Evolutionary conservation across 441 rosid species (phyloP), one percentile per base, ranked within the genome.

Genomic region (Melastoma candidum): DNA sequence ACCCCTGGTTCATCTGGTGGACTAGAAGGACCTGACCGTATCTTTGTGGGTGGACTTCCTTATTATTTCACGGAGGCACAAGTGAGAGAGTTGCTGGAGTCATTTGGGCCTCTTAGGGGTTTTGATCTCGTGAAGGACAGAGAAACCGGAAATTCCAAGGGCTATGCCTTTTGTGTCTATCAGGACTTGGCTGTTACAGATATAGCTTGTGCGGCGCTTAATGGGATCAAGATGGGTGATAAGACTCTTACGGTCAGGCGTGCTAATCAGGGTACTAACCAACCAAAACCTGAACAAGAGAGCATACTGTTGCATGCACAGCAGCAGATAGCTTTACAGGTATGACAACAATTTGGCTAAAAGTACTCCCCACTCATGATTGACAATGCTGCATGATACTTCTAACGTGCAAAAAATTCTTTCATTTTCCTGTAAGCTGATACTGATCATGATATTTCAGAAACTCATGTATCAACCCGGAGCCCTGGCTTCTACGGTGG

Each of bases 181-280:
- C 94, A 82, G 72, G 98, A 93, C 68, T 71, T 80, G 48, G 63
- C 95, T 22, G 98, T 88, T 41, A 92, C 97, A 25, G 98, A 86
- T 63, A 86, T 92, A 26, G 98, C 98, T 1, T 93, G 98, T 56
- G 87, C 88, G 55, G 97, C 98, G 32, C 65, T 93, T 26, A 93
- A 93, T 65, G 97, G 97, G 61, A 88, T 93, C 53, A 93, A 88
- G 73, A 82, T 93, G 97, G 97, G 98, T 53, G 97, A 93, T 59
- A 88, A 93, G 75, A 93, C 96, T 56, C 95, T 93, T 61, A 88
- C 97, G 8, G 97, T 93, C 57, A 82, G 98, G 63, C 92, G 96
- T 49, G 98, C 97, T 46, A 93, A 93, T 73, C 95, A 84, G 77
- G 95, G 95, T 25, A 47, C 95, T 54, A 86, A 48, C 71, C 98